Conservation (phyloP, 495 filamentous ascomycete species). For the Hypomontagnella monticulosa region DNA sequence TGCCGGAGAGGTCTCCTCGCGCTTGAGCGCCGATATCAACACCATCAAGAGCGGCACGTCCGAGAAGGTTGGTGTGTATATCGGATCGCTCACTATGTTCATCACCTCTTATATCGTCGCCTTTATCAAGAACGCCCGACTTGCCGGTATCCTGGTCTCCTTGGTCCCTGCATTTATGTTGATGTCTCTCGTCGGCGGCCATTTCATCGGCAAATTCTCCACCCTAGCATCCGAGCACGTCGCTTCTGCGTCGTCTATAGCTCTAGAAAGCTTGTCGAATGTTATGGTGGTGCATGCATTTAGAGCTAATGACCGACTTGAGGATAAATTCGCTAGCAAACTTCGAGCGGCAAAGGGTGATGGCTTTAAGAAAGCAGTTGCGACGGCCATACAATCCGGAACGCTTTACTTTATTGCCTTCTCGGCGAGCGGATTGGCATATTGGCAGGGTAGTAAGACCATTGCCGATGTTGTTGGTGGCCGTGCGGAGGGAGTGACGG, state of each 20-base stretch:
- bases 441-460: constrained; percentile 69
- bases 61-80: constrained; percentile 72
- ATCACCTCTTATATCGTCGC: constrained; percentile 70
- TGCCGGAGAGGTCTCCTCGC: constrained; percentile 68
- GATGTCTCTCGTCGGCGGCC: constrained; percentile 69
- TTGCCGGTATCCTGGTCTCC: constrained; percentile 65
- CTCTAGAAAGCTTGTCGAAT: constrained; percentile 57
- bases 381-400: constrained; percentile 70
- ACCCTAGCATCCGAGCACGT: constrained; percentile 57
- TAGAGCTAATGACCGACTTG: constrained; percentile 55
- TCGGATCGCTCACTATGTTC: constrained; percentile 69
- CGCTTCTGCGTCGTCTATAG: constrained; percentile 53
- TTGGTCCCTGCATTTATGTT: constrained; percentile 72
- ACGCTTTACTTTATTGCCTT: constrained; percentile 73
- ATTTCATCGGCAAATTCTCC: constrained; percentile 68
- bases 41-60: constrained; percentile 70
- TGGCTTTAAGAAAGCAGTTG: constrained; percentile 67
- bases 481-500: constrained; percentile 51
- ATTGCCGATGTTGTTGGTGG: constrained; percentile 60
- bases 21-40: constrained; percentile 68
- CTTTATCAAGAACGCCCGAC: constrained; percentile 65
- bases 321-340: constrained; percentile 61
- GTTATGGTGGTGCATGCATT: constrained; percentile 63
- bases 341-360: constrained; percentile 58
- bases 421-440: constrained; percentile 70